Conservation (phyloP, 2,329 filamentous ascomycete species). For the Zasmidium citrigriseum region DNA sequence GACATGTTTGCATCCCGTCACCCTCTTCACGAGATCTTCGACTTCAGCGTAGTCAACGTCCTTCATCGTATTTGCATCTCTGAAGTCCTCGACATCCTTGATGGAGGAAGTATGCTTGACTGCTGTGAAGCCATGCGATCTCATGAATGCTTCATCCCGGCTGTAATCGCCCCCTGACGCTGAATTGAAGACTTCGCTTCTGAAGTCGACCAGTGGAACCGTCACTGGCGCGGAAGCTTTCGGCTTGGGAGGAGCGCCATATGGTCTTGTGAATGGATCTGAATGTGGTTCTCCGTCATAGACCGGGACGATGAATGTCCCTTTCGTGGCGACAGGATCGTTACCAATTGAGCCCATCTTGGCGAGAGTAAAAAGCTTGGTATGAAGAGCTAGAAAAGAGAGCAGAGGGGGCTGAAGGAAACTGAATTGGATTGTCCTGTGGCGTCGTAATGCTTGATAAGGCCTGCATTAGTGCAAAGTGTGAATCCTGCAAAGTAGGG, state of each 20-base stretch:
- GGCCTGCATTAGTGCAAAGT: neutral
- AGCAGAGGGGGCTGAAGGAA: too few species aligned
- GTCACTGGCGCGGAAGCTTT: neutral
- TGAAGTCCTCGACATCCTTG: neutral
- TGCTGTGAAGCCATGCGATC: constrained; percentile 2
- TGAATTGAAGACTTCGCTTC: constrained; percentile 2
- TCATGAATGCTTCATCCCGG: neutral
- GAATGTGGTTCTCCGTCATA: constrained; percentile 3
- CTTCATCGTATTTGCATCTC: neutral
- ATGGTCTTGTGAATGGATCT: constrained; percentile 2
- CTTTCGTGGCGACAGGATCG: neutral
- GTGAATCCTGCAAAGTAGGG: neutral
- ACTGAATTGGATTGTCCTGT: neutral
- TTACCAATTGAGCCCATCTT: constrained; percentile 1
- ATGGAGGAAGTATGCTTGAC: constrained; percentile 3
- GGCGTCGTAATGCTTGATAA: neutral
- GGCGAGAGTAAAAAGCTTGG: neutral
- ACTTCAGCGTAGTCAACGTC: constrained; percentile 2
- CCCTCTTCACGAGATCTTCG: neutral
- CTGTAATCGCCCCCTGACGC: constrained; percentile 1
- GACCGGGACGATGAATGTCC: constrained; percentile 4
- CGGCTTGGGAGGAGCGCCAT: constrained; percentile 4
- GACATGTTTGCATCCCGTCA: constrained; percentile 6
- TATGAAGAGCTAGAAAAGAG: neutral
- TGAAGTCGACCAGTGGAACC: neutral